Base-by-base conservation (phyloP, 805 yeast species). In the Suhomyces canberraensis region DNA sequence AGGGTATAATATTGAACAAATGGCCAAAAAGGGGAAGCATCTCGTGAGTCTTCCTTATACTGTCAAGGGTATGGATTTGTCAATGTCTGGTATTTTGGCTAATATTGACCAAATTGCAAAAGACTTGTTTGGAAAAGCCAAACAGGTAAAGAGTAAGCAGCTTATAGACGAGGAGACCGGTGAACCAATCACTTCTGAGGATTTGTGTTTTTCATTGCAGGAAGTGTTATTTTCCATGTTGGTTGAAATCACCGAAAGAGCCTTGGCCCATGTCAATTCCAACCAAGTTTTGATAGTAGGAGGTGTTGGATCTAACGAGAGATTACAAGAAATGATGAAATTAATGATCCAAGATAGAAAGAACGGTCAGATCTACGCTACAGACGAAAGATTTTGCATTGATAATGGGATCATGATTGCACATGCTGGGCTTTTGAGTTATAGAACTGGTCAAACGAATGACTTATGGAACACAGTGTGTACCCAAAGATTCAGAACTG, bases 341-440 rank as follows among this genome's bases (percentile, higher is more conserved):
- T 63, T 75, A 31, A 93, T 93, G 98, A 95, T 91, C 15, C 60
- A 73, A 30, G 98, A 90, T 52, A 70, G 98, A 46, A 64, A 60
- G 40, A 79, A 81, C 47, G 98, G 98, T 0, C 72, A 77, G n/a
- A 82, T 93, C 3, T 88, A 73, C 56, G 96, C 98, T 3, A 93
- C 98, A 0, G 98, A 93, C 60, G 98, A 93, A 55, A 65, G 98
- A 40, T 91, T 93, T 56, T 93, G 98, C 62, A 93, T 93, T 29
- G 98, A 93, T 57, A 93, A 93, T 54, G 98, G 98, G 8, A 93
- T 91, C 25, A 93, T 93, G 98, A 93, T 93, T 51, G 98, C 98
- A 0, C 98, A 93, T 53, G 98, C 98, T 0, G 98, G 98, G 0
- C 65, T 93, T 32, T 59, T 93, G 41, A 86, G 84, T 35, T 89